Evolutionary conservation across 176 grass and related monocot genomes (phyloP), one percentile per base, ranked within the genome.

Genomic region (Eleusine indica): DNA sequence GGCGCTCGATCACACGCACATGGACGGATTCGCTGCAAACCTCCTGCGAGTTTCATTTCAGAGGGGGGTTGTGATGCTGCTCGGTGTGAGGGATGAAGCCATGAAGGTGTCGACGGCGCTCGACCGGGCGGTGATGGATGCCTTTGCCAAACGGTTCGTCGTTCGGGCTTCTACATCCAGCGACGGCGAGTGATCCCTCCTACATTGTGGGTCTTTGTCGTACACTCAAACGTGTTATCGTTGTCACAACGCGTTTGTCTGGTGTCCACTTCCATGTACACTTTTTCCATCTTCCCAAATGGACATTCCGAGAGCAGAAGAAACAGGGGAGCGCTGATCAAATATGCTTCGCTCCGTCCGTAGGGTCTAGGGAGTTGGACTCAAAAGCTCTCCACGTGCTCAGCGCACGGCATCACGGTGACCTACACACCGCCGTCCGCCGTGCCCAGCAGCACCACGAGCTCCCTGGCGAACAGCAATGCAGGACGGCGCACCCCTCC

Each of bases 391-490:
- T 25, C 25, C 25, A 25, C 25, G 25, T 25, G 25, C 25, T 25
- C 25, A 25, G 25, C 25, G 25, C 25, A 25, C 25, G 25, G 25
- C 25, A 25, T 25, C 61, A 80, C 76, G 2, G 81, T 69, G 21
- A 90, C 2, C 84, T 88, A 85, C 74, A 95, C 58, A 0, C 60
- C 83, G 30, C 90, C 88, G 1, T 44, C 88, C 1, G 16, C 32
- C 63, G 74, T 84, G 11, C 88, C 87, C 4, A 81, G 67, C 16
- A 87, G 6, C 39, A 22, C 15, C 9, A 75, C 40, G 13, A 85
- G 30, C 5, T 78, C 76, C 2, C 38, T 1, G 12, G 7, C 53
- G 22, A 22, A 57, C 35, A 71, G 53, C 25, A 25, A 25, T 25
- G 25, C 25, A 25, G 25, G 25, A 25, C 25, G 25, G 25, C 25